These are phyloP conservation scores for Penicillium egyptiacum DNA, from an alignment of 495 filamentous ascomycete species.

Conservation along the genomic window DNA sequence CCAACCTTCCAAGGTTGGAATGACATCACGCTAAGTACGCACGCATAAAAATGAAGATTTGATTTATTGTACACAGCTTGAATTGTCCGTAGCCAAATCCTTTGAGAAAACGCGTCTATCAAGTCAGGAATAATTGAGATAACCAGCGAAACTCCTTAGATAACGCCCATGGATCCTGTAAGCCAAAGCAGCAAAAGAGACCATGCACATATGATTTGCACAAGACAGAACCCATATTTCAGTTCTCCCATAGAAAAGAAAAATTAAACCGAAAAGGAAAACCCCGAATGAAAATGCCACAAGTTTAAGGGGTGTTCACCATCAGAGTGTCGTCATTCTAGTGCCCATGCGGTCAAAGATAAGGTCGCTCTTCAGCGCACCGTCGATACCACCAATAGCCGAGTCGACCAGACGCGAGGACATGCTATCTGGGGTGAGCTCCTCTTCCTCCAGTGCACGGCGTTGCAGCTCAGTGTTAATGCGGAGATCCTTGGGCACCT, in stretches of 20 bases:
- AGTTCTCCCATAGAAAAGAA: background rate
- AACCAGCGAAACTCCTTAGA: conserved; percentile 15
- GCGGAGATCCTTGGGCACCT: conserved; percentile 44
- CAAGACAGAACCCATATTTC: conserved; percentile 11
- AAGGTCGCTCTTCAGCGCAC: conserved; percentile 41
- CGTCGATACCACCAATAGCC: conserved; percentile 46
- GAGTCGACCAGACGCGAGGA: conserved; percentile 61
- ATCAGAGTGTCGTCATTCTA: conserved; percentile 36
- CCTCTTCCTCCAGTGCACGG: conserved; percentile 45
- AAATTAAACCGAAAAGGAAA: conserved; percentile 11
- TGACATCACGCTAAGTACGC: background rate
- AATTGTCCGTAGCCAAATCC: background rate
- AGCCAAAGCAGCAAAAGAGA: conserved; percentile 10
- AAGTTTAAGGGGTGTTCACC: background rate
- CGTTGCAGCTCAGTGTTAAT: conserved; percentile 47
- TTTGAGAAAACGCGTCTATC: conserved; percentile 2
- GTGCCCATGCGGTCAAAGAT: conserved; percentile 46
- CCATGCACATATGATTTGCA: conserved; percentile 17
- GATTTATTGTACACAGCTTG: background rate
- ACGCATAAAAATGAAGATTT: background rate
- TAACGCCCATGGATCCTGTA: conserved; percentile 12
- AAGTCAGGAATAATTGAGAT: conserved; percentile 6
- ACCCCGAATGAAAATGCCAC: conserved; percentile 1
- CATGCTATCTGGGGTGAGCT: conserved; percentile 68
- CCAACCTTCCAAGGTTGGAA: too few species aligned